Evolutionary conservation across 2,329 filamentous ascomycete genomes (phyloP).

Genomic region (Fusarium siculi): DNA sequence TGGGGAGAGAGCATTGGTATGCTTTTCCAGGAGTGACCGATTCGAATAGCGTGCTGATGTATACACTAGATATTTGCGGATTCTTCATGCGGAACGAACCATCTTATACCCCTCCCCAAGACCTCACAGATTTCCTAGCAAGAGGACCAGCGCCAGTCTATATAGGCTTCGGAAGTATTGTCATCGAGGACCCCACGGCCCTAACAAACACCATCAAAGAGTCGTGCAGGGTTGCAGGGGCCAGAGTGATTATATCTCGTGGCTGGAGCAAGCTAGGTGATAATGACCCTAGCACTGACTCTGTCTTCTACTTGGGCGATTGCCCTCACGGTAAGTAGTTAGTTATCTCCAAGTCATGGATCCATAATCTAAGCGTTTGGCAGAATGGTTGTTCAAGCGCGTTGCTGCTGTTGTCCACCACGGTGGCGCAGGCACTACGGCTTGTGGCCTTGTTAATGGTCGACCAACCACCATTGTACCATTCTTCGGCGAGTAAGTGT

Average conservation of each 20-base stretch:
- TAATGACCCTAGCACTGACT: background rate
- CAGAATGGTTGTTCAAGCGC: slow-evolving; percentile 5
- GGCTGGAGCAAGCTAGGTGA: slow-evolving; percentile 67
- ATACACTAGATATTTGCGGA: slow-evolving; percentile 64
- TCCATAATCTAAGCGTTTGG: fast-evolving
- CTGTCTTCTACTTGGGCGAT: background rate
- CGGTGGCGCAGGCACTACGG: background rate
- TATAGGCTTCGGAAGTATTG: slow-evolving; percentile 80
- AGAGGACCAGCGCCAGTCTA: slow-evolving; percentile 71
- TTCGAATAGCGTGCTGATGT: too few species aligned
- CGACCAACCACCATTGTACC: background rate
- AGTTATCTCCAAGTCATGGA: fast-evolving
- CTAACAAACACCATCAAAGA: slow-evolving; percentile 79
- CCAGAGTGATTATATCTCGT: slow-evolving; percentile 76
- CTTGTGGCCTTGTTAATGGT: background rate
- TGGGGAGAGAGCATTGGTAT: slow-evolving; percentile 74
- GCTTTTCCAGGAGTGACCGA: too few species aligned
- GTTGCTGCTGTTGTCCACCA: slow-evolving; percentile 1
- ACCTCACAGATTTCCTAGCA: slow-evolving; percentile 65
- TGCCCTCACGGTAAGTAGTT: background rate
- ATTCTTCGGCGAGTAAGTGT: background rate
- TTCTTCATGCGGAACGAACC: slow-evolving; percentile 79
- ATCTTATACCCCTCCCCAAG: slow-evolving; percentile 65
- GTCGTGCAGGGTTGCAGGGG: slow-evolving; percentile 70
- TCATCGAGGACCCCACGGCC: slow-evolving; percentile 74